Conservation (phyloP, 2,329 filamentous ascomycete species). For the Fusarium irregulare region DNA sequence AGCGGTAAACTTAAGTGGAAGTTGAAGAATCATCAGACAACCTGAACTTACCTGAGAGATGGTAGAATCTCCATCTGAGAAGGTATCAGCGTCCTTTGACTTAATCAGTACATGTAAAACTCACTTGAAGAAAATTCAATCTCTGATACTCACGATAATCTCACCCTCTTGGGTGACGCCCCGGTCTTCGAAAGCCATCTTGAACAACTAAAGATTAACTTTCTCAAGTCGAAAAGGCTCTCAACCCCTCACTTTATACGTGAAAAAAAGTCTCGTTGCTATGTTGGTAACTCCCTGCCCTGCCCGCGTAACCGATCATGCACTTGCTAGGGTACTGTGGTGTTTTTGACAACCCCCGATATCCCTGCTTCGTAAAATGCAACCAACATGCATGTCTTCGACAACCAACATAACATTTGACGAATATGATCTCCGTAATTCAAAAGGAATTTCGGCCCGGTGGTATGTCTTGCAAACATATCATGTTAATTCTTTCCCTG, state of each 20-base stretch:
- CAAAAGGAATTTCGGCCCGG: neutral
- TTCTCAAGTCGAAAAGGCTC: fast-evolving
- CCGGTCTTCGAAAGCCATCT: neutral
- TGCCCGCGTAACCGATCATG: neutral
- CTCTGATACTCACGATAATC: neutral
- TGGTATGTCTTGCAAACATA: neutral
- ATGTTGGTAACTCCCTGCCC: neutral
- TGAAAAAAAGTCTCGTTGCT: too few species aligned
- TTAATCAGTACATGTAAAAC: too few species aligned
- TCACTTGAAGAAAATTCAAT: too few species aligned
- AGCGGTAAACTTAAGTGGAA: neutral
- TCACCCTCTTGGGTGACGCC: neutral
- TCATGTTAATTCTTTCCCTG: neutral
- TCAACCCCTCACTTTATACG: neutral
- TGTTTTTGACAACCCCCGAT: neutral
- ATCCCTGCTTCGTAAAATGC: neutral
- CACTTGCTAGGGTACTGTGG: neutral
- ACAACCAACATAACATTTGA: neutral
- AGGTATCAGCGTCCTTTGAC: neutral
- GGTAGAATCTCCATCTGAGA: neutral
- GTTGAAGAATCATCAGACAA: neutral
- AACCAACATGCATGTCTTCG: neutral
- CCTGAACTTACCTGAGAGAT: neutral
- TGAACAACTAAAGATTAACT: neutral
- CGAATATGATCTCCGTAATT: neutral